Evolutionary conservation across 2,329 filamentous ascomycete genomes (phyloP), one percentile per base, ranked within the genome.

Genomic region (Cladophialophora psammophila): DNA sequence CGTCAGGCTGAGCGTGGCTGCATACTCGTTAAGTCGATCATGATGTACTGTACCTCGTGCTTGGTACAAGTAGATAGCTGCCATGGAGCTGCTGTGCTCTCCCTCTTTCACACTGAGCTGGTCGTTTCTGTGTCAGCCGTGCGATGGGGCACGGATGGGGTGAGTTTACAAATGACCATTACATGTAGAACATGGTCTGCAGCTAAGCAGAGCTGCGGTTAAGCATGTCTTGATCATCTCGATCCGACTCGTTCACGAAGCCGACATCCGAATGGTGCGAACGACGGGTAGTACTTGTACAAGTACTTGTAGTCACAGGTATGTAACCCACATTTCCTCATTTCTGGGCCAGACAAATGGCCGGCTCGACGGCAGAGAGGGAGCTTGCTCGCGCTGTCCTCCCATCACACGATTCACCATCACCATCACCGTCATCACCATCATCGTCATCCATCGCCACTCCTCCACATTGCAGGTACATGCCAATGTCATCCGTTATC

Each of bases 201-300:
- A 15, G 60, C 36, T 56, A 63, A 36, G 36, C 48, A 45, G 50
- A 56, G 12, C 26, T n/a, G 59, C 48, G 59, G 55, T 63, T 63
- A 63, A 63, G 8, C 50, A 55, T 63, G 60, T 63, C 60, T 63
- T 63, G 36, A 56, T 38, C 42, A 20, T 10, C 15, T 36, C 18
- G 13, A 32, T 48, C 60, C 60, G 60, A 63, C 60, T 63, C 60
- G 60, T 63, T 63, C 36, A 42, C 35, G 48, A 34, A 40, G 59
- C 59, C 52, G 59, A 61, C 59, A 61, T 18, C 59, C 59, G 59
- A 61, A 31, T 8, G 4, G 26, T 50, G 45, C 45, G 45, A 20
- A 20, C 26, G 26, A 26, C 26, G 26, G 3, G 26, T 26, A 26
- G 3, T 26, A 26, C 2, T 26, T 50, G 18, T 9, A 20, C 45